Evolutionary conservation across 768 basidiomycete genomes (phyloP), one percentile per base, ranked within the genome.

Genomic region (Punctularia strigosozonata): DNA sequence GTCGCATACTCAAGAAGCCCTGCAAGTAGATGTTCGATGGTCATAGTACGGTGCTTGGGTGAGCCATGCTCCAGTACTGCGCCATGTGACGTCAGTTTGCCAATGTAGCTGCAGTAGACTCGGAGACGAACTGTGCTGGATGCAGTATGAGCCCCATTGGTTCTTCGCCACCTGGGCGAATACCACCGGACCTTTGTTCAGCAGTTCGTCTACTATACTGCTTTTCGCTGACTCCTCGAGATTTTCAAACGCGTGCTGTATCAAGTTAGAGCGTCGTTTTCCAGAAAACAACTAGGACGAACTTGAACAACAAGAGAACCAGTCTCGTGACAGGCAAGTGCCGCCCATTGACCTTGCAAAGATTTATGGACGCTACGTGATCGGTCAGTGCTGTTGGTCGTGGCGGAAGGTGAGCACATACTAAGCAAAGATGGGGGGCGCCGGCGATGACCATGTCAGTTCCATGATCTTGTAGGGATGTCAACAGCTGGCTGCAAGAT

Each of bases 251-350:
- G 83, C 84, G 41, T 86, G 84, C 80, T 84, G 48, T 18, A 28
- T 24, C 4, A n/a, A 23, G n/a, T 8, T 10, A 15, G n/a, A 15
- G 12, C 18, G 37, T 30, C 13, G 12, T 26, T 26, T 23, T 22
- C n/a, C 17, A 56, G 18, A 55, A 44, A 28, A 40, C 5, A 22
- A 15, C 25, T 19, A 13, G 14, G 17, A 37, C 58, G 43, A 50
- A 85, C 85, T 71, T 87, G 85, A 35, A 88, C 85, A 34, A 89
- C 85, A 19, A 89, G 70, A 15, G 85, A 89, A 6, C 87, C 87
- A 0, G 87, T 90, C 60, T 90, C 87, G 50, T 90, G 87, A 51
- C 87, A 90, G 8, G 87, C 87, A 31, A 90, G 69, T 7, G 84
- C 72, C 0, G 87, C 86, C 87, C 87, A 89, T 52, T 87, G 85